Evolutionary conservation across 1,139 yeast genomes (phyloP).

Genomic region (Yamadazyma atlantica): DNA sequence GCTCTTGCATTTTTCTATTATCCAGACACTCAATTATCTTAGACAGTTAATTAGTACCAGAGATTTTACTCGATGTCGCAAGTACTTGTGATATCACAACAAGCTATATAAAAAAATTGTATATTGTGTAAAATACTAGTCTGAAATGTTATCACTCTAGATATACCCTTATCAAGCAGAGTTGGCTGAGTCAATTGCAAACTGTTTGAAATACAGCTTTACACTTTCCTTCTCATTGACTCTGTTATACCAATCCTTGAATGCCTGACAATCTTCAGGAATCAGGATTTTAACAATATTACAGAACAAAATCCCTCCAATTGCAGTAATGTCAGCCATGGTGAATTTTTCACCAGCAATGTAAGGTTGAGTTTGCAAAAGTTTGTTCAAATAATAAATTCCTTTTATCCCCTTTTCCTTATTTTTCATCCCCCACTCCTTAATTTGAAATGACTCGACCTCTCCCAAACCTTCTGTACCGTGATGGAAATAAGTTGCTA

Average conservation of each 20-base stretch:
- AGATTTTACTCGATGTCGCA: too few relatives aligned
- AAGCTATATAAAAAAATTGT: too few relatives aligned
- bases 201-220: background rate
- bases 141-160: too few relatives aligned
- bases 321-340: conserved; percentile 9
- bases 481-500: conserved; percentile 6
- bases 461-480: conserved; percentile 8
- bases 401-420: conserved; percentile 6
- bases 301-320: conserved; percentile 6
- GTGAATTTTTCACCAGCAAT: conserved; percentile 9
- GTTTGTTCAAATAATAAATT: conserved; percentile 2
- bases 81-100: too few relatives aligned
- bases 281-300: conserved; percentile 3
- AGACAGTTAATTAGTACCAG: too few relatives aligned
- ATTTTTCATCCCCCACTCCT: conserved; percentile 5
- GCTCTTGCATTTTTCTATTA: conserved; percentile 87
- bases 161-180: too few relatives aligned
- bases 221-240: background rate
- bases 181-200: background rate
- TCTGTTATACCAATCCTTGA: background rate
- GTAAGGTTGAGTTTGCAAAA: conserved; percentile 6
- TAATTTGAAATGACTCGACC: conserved; percentile 4
- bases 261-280: conserved; percentile 2
- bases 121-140: too few relatives aligned
- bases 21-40: conserved; percentile 45